A percentile compares a stretch with the other conserved stretches of the same genome.
These are phyloP conservation scores for Saxispiralis lemnorum DNA, from an alignment of 495 filamentous ascomycete species.

Conservation along the genomic window DNA sequence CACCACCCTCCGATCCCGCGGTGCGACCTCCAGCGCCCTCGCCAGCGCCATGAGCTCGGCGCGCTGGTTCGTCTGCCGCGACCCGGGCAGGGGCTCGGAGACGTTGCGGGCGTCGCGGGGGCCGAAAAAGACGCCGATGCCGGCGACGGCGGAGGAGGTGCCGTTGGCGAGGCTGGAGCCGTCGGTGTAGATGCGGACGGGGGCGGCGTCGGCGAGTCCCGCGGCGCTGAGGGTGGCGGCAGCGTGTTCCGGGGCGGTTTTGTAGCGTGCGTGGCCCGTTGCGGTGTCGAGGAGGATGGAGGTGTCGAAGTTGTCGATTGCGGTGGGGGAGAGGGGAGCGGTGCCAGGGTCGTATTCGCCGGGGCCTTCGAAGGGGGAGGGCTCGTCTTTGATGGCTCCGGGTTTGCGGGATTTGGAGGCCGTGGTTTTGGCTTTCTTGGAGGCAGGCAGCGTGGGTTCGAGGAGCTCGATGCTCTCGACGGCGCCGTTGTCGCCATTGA, in stretches of 20 bases:
- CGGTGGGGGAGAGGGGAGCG: slow-evolving; percentile 35
- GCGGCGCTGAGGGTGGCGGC: slow-evolving; percentile 28
- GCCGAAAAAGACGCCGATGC: slow-evolving; percentile 80
- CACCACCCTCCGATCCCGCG: slow-evolving; percentile 41
- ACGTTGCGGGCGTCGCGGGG: slow-evolving; percentile 59
- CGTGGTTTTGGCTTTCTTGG: slow-evolving; percentile 26
- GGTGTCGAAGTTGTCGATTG: slow-evolving; percentile 46
- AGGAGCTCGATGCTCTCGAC: slow-evolving; percentile 12
- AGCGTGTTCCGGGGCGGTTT: slow-evolving; percentile 31
- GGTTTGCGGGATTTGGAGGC: neutral
- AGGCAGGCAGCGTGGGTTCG: slow-evolving; percentile 3
- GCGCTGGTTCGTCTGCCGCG: slow-evolving; percentile 77
- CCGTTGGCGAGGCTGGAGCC: slow-evolving; percentile 73
- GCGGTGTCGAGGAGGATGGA: slow-evolving; percentile 37
- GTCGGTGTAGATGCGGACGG: slow-evolving; percentile 72
- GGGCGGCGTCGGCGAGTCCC: slow-evolving; percentile 21
- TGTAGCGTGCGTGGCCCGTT: slow-evolving; percentile 43
- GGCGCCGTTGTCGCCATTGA: slow-evolving; percentile 1
- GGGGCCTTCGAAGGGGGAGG: slow-evolving; percentile 15
- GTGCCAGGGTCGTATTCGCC: slow-evolving; percentile 33
- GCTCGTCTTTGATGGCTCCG: slow-evolving; percentile 15
- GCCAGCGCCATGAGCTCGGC: slow-evolving; percentile 81
- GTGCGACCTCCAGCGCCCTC: slow-evolving; percentile 62
- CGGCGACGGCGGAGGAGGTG: slow-evolving; percentile 47
- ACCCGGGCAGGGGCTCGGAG: slow-evolving; percentile 59